Conservation (phyloP, 495 filamentous ascomycete species). For the Penicillium lividum region DNA sequence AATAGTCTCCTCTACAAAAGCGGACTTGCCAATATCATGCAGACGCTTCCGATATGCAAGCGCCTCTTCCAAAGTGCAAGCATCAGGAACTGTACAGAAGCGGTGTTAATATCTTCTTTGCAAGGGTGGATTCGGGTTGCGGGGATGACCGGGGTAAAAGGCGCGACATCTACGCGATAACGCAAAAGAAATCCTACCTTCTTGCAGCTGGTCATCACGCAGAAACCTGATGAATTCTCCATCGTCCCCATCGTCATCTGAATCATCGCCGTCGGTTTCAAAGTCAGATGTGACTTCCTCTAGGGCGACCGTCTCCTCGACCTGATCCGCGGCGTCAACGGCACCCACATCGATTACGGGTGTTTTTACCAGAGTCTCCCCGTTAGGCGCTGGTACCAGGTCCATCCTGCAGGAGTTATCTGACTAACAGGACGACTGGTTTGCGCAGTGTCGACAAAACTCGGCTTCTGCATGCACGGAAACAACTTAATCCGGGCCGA, state of each 20-base stretch:
- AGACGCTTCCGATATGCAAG: slow-evolving; percentile 65
- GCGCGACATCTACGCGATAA: slow-evolving; percentile 3
- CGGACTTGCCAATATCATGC: slow-evolving; percentile 70
- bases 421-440: slow-evolving; percentile 36
- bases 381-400: slow-evolving; percentile 42
- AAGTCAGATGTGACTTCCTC: slow-evolving; percentile 39
- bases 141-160: slow-evolving; percentile 29
- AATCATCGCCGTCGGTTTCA: slow-evolving; percentile 62
- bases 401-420: slow-evolving; percentile 43
- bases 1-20: slow-evolving; percentile 74
- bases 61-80: slow-evolving; percentile 76
- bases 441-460: slow-evolving; percentile 38
- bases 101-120: slow-evolving; percentile 18
- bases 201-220: slow-evolving; percentile 60
- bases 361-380: slow-evolving; percentile 42
- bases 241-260: slow-evolving; percentile 66
- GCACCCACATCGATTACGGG: slow-evolving; percentile 49
- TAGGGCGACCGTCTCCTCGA: slow-evolving; percentile 29
- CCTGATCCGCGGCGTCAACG: slow-evolving; percentile 36
- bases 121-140: slow-evolving; percentile 23
- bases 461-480: slow-evolving; percentile 35
- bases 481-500: slow-evolving; percentile 39
- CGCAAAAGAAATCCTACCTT: slow-evolving; percentile 27
- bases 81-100: slow-evolving; percentile 47
- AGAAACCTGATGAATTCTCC: slow-evolving; percentile 67